phyloP scores from a whole-genome alignment of 1,284 basidiomycete species.

The Thecaphora thlaspeos region DNA sequence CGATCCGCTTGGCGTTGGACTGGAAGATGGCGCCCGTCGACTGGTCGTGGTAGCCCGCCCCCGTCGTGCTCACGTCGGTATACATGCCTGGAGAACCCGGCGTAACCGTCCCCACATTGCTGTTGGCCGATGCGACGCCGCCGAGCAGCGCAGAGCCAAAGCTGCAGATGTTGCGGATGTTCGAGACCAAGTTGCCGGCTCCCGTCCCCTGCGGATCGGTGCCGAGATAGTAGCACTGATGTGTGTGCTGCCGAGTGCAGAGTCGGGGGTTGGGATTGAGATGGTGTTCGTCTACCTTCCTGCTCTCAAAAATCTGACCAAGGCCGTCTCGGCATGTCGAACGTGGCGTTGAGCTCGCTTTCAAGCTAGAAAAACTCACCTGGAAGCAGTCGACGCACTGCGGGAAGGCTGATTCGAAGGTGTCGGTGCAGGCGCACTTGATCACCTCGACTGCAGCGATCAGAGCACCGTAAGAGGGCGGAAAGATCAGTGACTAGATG shows the following conservation, averaged over 20 bases:
- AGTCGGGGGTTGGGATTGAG: too few species aligned
- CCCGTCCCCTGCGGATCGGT: slow-evolving; percentile 47
- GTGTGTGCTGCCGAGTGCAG: slow-evolving; percentile 19
- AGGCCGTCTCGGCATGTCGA: too few species aligned
- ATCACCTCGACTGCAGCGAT: slow-evolving; percentile 64
- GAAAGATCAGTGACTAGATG: too few species aligned
- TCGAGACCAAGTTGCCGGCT: slow-evolving; percentile 28
- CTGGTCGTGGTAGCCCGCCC: slow-evolving; percentile 26
- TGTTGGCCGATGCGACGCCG: slow-evolving; percentile 33
- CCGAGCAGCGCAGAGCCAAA: slow-evolving; percentile 37
- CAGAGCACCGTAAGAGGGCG: too few species aligned
- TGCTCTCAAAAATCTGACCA: too few species aligned
- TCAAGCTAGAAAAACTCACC: background rate
- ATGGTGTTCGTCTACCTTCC: too few species aligned
- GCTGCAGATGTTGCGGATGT: slow-evolving; percentile 43
- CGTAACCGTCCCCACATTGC: slow-evolving; percentile 13
- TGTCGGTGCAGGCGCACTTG: slow-evolving; percentile 69
- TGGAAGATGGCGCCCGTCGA: slow-evolving; percentile 36
- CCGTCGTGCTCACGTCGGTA: slow-evolving; percentile 32
- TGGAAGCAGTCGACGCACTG: slow-evolving; percentile 68
- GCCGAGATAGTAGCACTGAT: slow-evolving; percentile 43
- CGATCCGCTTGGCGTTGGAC: background rate
- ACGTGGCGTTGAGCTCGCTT: too few species aligned
- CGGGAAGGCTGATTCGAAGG: slow-evolving; percentile 67
- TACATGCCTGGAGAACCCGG: slow-evolving; percentile 14